A percentile compares a stretch with the other conserved stretches of the same genome.
phyloP scores from a whole-genome alignment of 768 basidiomycete genomes.

The Leucocoprinus leucothites region DNA sequence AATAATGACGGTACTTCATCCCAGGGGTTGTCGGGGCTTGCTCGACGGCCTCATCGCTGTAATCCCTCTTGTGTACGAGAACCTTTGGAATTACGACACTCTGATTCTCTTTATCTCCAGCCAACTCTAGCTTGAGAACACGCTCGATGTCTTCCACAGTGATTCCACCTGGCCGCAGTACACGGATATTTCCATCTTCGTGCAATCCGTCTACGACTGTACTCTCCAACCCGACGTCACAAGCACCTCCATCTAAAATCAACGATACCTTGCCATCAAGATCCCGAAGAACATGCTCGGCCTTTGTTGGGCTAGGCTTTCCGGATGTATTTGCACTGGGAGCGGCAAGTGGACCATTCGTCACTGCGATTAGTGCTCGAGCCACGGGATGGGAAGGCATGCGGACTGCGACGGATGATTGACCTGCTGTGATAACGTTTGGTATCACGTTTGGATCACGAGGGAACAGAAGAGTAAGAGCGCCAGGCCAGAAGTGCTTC shows the following conservation, averaged over 20 bases:
- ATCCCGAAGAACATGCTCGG: conserved; percentile 81
- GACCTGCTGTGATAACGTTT: conserved; percentile 72
- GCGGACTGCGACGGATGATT: conserved; percentile 81
- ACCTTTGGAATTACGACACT: conserved; percentile 47
- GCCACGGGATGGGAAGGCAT: conserved; percentile 96
- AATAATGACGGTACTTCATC: conserved; percentile 99
- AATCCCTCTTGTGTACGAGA: conserved; percentile 80
- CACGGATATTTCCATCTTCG: conserved; percentile 68
- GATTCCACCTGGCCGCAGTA: conserved; percentile 89
- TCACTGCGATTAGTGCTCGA: conserved; percentile 76
- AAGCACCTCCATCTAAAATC: conserved; percentile 91
- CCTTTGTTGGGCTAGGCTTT: conserved; percentile 89
- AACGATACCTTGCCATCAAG: conserved; percentile 69
- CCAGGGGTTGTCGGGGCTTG: conserved; percentile 90
- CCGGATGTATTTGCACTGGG: conserved; percentile 96
- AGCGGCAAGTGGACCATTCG: conserved; percentile 80
- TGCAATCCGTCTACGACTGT: conserved; percentile 91
- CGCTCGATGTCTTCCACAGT: conserved; percentile 84
- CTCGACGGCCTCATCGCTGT: conserved; percentile 64
- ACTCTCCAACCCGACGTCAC: conserved; percentile 90
- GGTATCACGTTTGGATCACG: conserved; percentile 60
- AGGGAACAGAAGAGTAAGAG: conserved; percentile 90
- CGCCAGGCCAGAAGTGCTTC: conserved; percentile 90
- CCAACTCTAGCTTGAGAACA: conserved; percentile 42
- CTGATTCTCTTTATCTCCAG: conserved; percentile 9